Base-by-base conservation (phyloP, 345 rosid species). In the Gossypium sturtianum region DNA sequence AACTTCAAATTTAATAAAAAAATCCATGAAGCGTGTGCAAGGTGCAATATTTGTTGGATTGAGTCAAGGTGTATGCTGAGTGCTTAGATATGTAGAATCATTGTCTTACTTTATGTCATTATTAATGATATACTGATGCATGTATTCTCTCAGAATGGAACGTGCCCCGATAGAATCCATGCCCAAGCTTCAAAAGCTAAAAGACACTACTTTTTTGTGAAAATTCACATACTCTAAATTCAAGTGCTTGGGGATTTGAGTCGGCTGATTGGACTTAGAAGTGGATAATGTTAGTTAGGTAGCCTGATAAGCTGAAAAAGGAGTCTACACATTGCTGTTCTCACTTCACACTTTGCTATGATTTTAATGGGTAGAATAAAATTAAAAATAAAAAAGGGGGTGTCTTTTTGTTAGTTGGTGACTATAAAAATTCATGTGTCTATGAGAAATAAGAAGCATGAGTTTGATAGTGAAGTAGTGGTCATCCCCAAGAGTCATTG, bases 261-360 rank as follows among this genome's bases (percentile, higher is more conserved):
- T 67, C 72, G 57, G 43, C 57, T 67, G 41, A 17, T n/a, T 3
- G 5, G 9, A 8, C 60, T 20, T 65, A 67, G 71, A 67, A 69
- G 45, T 69, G 72, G 72, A 69, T 69, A 69, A 69, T 49, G 72
- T 69, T 25, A 25, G 57, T 48, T 67, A 67, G 71, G 71, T 23
- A 68, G 72, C 72, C 72, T 68, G 72, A 68, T 49, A 68, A 23
- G n/a, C 38, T 47, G 34, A 45, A 67, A 47, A 47, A 25, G 38
- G 38, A 16, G 72, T 58, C 51, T 69, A 51, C 72, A 4, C 20
- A n/a, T 27, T 52, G 60, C 73, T 69, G 29, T 51, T 25, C 73
- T 69, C 73, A 17, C 73, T 69, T 69, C 25, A 17, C 73, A 69
- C 73, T 27, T 69, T 29, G 73, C 73, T 11, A 69, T 69, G 25